Evolutionary conservation across 1,139 yeast species (phyloP), one percentile per base, ranked within the genome.

Genomic region (Lizanozyma gosingica): DNA sequence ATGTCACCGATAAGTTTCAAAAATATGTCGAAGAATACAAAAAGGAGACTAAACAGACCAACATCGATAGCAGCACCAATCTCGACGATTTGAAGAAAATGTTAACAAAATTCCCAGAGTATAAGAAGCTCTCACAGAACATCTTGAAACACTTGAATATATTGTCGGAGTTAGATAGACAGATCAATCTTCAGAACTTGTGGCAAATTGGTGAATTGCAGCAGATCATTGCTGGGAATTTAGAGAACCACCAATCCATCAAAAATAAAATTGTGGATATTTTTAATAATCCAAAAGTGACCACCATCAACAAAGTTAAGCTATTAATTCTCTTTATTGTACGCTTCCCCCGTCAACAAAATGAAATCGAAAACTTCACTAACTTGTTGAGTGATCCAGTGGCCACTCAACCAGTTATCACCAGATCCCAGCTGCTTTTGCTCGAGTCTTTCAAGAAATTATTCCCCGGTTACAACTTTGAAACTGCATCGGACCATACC

Each of bases 61-160:
- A 78, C 45, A 70, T 79, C 38, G 80, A 79, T 48, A 72, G 88
- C 44, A 69, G 76, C 34, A 83, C 80, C 48, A 80, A 92, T 40
- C 78, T 92, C 40, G 78, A 83, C 6, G 98, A 94, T 52, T 83
- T 92, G 76, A 94, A 90, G 58, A 78, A 80, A 50, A 85, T 90
- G 53, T 80, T 92, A 43, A 95, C 92, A 45, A 87, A 86, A 49
- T 88, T 84, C 53, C 99, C 98, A 1, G 97, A 92, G 56, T 90
- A 84, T 56, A 81, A 88, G 47, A 85, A 85, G 55, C 69, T 90
- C 37, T 83, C 94, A 11, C 80, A 88, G 35, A 92, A 88, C 55
- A 88, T 94, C n/a, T 76, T 94, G 36, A 92, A 92, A 54, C 98
- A 94, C 60, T 87, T 94, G 70, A 79, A 94, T 16, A 70, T 92